phyloP scores from a whole-genome alignment of 2,329 filamentous ascomycete species.

The Coniella vitis region DNA sequence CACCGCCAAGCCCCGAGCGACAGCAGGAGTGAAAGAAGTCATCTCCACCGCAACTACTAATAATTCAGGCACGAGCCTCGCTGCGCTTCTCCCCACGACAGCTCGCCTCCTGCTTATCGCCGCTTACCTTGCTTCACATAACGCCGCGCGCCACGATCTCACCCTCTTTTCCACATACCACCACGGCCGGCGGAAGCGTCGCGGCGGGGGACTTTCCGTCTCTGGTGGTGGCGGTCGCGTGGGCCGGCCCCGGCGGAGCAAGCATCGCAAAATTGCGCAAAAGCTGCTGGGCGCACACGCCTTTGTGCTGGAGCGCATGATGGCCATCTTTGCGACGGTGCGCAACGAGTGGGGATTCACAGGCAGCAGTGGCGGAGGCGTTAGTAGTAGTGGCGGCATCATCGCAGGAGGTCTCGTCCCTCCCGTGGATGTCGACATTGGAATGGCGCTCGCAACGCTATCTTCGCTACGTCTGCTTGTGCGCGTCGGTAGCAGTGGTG shows the following conservation, averaged over 20 bases:
- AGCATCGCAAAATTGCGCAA: conserved; percentile 66
- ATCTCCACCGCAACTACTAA: not conserved
- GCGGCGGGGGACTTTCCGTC: conserved; percentile 41
- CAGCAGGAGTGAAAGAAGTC: not conserved
- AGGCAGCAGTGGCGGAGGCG: conserved; percentile 22
- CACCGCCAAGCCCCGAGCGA: not conserved
- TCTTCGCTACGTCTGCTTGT: conserved; percentile 63
- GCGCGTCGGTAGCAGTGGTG: conserved; percentile 50
- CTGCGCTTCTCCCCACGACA: conserved; percentile 59
- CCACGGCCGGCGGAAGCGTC: conserved; percentile 39
- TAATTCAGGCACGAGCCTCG: conserved; percentile 37
- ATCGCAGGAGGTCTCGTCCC: too few species aligned
- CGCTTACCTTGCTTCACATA: conserved; percentile 77
- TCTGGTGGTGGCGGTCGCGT: conserved; percentile 22
- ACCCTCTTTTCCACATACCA: conserved; percentile 70
- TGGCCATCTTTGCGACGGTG: conserved; percentile 69
- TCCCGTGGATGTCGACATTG: conserved; percentile 46
- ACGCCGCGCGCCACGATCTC: conserved; percentile 65
- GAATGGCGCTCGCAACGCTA: conserved; percentile 64
- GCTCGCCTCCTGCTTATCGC: conserved; percentile 68
- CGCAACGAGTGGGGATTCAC: conserved; percentile 42
- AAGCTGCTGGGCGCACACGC: conserved; percentile 71
- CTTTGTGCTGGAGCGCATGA: conserved; percentile 70
- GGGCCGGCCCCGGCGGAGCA: conserved; percentile 29
- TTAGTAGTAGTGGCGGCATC: too few species aligned